Percentiles rank a stretch among this genome's conserved stretches.
These are phyloP conservation scores for Zasmidium cellare DNA, from an alignment of 2,329 filamentous ascomycete species.

Conservation along the genomic window DNA sequence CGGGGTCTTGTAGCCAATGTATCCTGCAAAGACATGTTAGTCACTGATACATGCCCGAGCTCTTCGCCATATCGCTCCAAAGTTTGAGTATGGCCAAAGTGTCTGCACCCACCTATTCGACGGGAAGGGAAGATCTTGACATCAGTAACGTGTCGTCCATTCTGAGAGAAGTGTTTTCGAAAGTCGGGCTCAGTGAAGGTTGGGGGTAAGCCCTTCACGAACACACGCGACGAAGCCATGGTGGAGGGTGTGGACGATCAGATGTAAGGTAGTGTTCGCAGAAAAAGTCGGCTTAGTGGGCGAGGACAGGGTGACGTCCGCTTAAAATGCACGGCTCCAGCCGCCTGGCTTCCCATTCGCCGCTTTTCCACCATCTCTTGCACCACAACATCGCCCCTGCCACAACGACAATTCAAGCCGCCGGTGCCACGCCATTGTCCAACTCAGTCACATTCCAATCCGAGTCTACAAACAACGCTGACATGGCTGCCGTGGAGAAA, in stretches of 20 bases:
- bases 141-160: slow-evolving; percentile 78
- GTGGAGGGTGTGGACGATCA: slow-evolving; percentile 5
- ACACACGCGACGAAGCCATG: slow-evolving; percentile 76
- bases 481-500: slow-evolving; percentile 30
- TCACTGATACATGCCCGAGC: background rate
- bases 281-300: no score
- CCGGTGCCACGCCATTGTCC: background rate
- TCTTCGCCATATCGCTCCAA: no score
- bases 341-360: background rate
- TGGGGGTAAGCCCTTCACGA: slow-evolving; percentile 74
- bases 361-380: background rate
- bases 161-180: slow-evolving; percentile 77
- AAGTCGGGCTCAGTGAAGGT: slow-evolving; percentile 82
- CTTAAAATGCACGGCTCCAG: background rate
- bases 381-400: background rate
- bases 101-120: slow-evolving; percentile 64
- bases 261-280: slow-evolving; percentile 1
- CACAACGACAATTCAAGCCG: background rate
- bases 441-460: background rate
- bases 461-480: slow-evolving; percentile 2
- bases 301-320: no score
- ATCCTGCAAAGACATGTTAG: slow-evolving; percentile 54
- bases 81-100: background rate
- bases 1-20: slow-evolving; percentile 85
- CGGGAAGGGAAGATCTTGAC: slow-evolving; percentile 86